phyloP scores from a whole-genome alignment of 495 filamentous ascomycete genomes.

The Hypoxylon crocopeplum region DNA sequence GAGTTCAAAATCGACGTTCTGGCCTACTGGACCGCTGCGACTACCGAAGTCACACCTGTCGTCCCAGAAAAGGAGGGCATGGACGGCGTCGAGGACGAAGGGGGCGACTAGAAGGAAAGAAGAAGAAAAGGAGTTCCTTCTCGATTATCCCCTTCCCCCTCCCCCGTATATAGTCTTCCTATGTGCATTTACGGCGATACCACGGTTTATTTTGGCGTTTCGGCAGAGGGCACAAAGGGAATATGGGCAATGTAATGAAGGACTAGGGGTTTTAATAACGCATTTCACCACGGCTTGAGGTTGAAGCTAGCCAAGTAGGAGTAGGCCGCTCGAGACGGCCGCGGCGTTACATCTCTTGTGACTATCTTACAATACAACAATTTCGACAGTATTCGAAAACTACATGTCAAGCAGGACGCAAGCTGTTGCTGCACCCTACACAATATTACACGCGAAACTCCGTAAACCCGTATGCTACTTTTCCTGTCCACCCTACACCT shows the following conservation, averaged over 20 bases:
- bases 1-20: slow-evolving; percentile 84
- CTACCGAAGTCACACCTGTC: slow-evolving; percentile 65
- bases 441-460: slow-evolving; percentile 11
- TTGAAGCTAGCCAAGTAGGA: neutral
- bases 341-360: slow-evolving; percentile 1
- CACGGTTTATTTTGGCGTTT: slow-evolving; percentile 43
- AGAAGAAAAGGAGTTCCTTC: neutral
- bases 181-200: slow-evolving; percentile 45
- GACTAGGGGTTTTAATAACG: neutral
- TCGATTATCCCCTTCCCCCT: neutral
- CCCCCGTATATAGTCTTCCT: slow-evolving; percentile 26
- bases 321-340: neutral
- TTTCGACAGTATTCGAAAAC: neutral
- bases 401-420: slow-evolving; percentile 5
- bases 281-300: neutral
- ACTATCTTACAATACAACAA: slow-evolving; percentile 29
- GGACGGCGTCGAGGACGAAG: slow-evolving; percentile 37
- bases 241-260: neutral
- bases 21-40: slow-evolving; percentile 73
- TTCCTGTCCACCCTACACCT: slow-evolving; percentile 30
- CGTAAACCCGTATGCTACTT: slow-evolving; percentile 11
- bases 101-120: slow-evolving; percentile 7
- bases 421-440: neutral
- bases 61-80: slow-evolving; percentile 23
- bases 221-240: slow-evolving; percentile 24